These are phyloP conservation scores for Cordyceps javanica DNA, from an alignment of 2,329 filamentous ascomycete species.

Conservation along the genomic window DNA sequence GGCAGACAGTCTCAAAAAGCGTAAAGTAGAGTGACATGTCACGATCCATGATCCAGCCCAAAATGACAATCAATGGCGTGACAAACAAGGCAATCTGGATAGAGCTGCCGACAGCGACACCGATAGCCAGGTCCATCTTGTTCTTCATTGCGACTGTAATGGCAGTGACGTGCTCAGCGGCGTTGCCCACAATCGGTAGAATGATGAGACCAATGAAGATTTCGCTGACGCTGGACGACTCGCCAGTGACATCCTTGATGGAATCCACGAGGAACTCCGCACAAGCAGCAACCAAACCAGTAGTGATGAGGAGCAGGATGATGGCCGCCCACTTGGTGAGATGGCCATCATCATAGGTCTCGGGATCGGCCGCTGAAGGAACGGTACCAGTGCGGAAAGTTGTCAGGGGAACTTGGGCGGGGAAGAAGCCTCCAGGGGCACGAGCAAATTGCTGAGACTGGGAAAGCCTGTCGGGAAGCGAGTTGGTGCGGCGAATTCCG, in stretches of 20 bases:
- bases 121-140: conserved; percentile 71
- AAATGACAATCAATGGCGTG: conserved; percentile 62
- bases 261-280: conserved; percentile 65
- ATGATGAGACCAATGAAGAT: conserved; percentile 68
- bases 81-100: conserved; percentile 70
- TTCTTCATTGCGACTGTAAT: conserved; percentile 67
- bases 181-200: conserved; percentile 67
- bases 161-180: conserved; percentile 66
- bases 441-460: conserved; percentile 31
- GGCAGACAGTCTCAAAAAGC: conserved; percentile 79
- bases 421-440: conserved; percentile 44
- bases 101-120: conserved; percentile 63
- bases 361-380: conserved; percentile 22
- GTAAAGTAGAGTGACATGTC: conserved; percentile 82
- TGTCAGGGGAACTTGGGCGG: conserved; percentile 38
- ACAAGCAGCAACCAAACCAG: conserved; percentile 60
- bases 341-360: conserved; percentile 36
- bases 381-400: conserved; percentile 26
- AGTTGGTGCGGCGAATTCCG: conserved; percentile 67
- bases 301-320: conserved; percentile 57
- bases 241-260: conserved; percentile 55
- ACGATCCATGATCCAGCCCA: conserved; percentile 63
- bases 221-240: conserved; percentile 50
- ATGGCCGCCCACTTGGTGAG: conserved; percentile 52
- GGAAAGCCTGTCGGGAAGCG: conserved; percentile 63